Evolutionary conservation across 2,329 filamentous ascomycete species (phyloP).

Genomic region (Fusarium udum): DNA sequence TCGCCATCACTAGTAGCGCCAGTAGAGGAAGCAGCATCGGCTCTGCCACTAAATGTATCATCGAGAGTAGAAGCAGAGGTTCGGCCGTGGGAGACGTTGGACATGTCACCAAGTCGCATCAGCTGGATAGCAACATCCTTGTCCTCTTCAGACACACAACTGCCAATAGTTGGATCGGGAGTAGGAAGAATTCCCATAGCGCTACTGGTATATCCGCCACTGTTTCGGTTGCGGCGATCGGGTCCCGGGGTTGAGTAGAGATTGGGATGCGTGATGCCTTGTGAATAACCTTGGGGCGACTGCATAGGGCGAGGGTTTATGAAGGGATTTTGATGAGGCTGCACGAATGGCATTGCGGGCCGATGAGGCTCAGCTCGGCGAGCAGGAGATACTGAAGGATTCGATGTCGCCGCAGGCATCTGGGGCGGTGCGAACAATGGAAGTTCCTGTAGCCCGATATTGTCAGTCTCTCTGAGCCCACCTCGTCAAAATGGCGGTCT

Average conservation of each 20-base stretch:
- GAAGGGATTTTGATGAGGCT: conserved; percentile 81
- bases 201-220: conserved; percentile 62
- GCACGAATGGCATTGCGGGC: conserved; percentile 78
- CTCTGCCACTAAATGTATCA: conserved; percentile 90
- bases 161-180: conserved; percentile 95
- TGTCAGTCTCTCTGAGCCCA: conserved; percentile 44
- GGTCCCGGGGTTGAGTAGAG: conserved; percentile 71
- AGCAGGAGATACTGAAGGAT: conserved; percentile 93
- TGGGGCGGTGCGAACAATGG: conserved; percentile 94
- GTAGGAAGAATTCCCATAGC: conserved; percentile 77
- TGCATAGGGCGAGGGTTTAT: conserved; percentile 80
- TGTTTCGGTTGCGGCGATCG: conserved; percentile 73
- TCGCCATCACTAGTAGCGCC: conserved; percentile 84
- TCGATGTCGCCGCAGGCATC: conserved; percentile 93
- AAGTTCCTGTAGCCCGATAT: conserved; percentile 73
- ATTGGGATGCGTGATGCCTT: conserved; percentile 57
- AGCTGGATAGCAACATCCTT: conserved; percentile 95
- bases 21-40: conserved; percentile 84
- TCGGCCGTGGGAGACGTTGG: conserved; percentile 90
- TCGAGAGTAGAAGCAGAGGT: conserved; percentile 94
- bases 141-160: conserved; percentile 94
- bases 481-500: conserved; percentile 38
- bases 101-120: conserved; percentile 94
- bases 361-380: conserved; percentile 79
- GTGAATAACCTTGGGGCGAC: conserved; percentile 80